Conservation (phyloP, 768 basidiomycete species). For the Mrakia blollopis region DNA sequence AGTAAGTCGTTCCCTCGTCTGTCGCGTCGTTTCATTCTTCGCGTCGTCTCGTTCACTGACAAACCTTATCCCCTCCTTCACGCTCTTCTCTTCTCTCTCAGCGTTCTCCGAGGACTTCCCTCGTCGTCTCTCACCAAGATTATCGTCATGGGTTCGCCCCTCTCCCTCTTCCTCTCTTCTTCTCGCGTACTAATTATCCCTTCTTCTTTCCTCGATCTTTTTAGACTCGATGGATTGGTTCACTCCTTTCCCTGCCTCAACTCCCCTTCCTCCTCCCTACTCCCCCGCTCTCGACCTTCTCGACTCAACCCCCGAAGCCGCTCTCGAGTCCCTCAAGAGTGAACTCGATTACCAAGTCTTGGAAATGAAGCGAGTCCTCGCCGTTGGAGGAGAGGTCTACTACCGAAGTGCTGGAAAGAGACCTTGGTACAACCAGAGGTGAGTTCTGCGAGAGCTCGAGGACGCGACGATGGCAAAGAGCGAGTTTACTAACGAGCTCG, state of each 20-base stretch:
- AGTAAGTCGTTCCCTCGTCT: conserved; percentile 47
- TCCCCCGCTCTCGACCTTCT: conserved; percentile 50
- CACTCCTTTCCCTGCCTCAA: conserved; percentile 17
- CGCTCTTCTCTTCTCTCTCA: conserved; percentile 33
- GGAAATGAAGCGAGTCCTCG: conserved; percentile 57
- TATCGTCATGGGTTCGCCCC: conserved; percentile 55
- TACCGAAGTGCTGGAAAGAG: conserved; percentile 62
- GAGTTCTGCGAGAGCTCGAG: neutral
- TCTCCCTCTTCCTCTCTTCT: no score
- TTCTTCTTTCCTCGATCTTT: no score
- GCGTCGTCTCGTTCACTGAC: no score
- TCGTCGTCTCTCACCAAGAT: conserved; percentile 57
- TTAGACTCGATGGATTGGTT: conserved; percentile 29
- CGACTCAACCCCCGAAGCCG: conserved; percentile 45
- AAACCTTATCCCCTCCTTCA: neutral
- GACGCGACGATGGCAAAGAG: neutral
- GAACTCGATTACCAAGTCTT: conserved; percentile 56
- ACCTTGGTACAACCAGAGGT: conserved; percentile 63
- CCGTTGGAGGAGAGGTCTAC: conserved; percentile 57
- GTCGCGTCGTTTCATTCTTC: neutral
- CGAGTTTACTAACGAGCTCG: neutral
- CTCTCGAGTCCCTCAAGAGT: conserved; percentile 43
- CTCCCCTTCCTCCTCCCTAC: conserved; percentile 18
- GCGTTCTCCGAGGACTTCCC: conserved; percentile 50
- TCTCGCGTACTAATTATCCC: no score